Base-by-base conservation (phyloP, 305 asterid species). In the Solanum hybrid region DNA sequence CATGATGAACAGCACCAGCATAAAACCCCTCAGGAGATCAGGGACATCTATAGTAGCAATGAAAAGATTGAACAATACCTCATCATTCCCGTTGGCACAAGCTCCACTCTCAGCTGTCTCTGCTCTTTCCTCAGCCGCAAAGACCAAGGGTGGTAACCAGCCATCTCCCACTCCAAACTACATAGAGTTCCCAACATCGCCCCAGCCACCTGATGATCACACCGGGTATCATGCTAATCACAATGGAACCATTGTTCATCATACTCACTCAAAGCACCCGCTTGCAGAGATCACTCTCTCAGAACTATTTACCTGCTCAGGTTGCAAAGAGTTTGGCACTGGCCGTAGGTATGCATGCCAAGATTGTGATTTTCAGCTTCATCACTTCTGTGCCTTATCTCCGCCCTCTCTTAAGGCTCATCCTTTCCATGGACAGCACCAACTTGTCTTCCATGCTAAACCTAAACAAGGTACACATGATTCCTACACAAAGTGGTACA, bases 371-470 rank as follows among this genome's bases (percentile, higher is more conserved):
- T 97, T 95, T 92, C 99, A 97, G 97, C 93, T 97, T 76, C 98
- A 97, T 88, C 92, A 91, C 11, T 97, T 97, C 89, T 97, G 99
- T 87, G 97, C 98, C 75, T 28, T 89, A 90, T 88, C 95, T 2
- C 96, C 97, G 18, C 96, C 95, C 0, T n/a, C 91, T 69, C 92
- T 96, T 40, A 92, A 94, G 77, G 91, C 89, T 86, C 99, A 97
- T 91, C 97, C 97, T 39, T 92, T 97, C 26, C 99, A 97, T 91
- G 96, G 93, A 90, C 99, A 96, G 9, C 99, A 97, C 94, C 98
- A 95, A n/a, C 96, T 97, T n/a, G 86, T 95, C 61, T 93, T 96
- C 94, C 98, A 96, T 74, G 89, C 97, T 24, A 94, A 95, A 89
- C 96, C 98, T 5, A 96, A 91, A 91, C 94, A 93, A 93, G 99